Evolutionary conservation across 179 eudicot genomes (phyloP).

Genomic region (Beta macrorhiza): DNA sequence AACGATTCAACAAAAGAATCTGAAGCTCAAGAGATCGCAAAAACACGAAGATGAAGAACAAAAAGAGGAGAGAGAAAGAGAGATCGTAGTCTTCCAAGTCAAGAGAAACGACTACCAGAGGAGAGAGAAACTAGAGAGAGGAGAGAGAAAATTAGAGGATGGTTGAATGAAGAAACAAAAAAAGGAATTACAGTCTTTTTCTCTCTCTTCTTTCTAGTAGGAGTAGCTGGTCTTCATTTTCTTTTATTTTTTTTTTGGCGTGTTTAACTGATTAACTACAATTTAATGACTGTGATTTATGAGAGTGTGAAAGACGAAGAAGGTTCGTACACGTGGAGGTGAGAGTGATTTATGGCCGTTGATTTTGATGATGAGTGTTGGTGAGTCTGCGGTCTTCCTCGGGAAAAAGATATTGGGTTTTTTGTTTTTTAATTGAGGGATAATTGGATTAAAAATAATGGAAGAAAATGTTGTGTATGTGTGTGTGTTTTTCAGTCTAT

Average conservation of each 20-base stretch:
- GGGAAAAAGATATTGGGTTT: slow-evolving; percentile 28
- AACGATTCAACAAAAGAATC: not conserved
- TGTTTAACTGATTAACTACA: slow-evolving; percentile 23
- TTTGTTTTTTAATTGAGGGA: not conserved
- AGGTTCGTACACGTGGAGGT: slow-evolving; percentile 2
- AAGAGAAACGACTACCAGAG: slow-evolving; percentile 3
- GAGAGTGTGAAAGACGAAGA: not conserved
- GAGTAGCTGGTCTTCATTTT: slow-evolving; percentile 17
- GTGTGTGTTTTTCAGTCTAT: too few species aligned
- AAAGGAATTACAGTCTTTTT: not conserved
- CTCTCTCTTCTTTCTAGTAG: slow-evolving; percentile 2
- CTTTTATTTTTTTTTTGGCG: not conserved
- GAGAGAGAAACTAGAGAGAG: slow-evolving; percentile 18
- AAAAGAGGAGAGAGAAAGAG: slow-evolving; percentile 8
- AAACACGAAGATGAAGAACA: not conserved
- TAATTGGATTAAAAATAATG: not conserved
- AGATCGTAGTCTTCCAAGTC: not conserved
- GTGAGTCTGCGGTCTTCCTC: slow-evolving; percentile 32
- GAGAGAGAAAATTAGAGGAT: slow-evolving; percentile 13
- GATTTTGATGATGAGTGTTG: slow-evolving; percentile 9
- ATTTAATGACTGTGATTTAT: slow-evolving; percentile 2
- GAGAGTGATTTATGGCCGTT: not conserved
- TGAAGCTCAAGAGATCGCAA: not conserved
- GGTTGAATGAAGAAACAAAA: not conserved
- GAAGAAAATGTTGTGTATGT: too few species aligned